These are phyloP conservation scores for Penicillium sp. DNA, from an alignment of 2,329 filamentous ascomycete genomes.

Conservation along the genomic window DNA sequence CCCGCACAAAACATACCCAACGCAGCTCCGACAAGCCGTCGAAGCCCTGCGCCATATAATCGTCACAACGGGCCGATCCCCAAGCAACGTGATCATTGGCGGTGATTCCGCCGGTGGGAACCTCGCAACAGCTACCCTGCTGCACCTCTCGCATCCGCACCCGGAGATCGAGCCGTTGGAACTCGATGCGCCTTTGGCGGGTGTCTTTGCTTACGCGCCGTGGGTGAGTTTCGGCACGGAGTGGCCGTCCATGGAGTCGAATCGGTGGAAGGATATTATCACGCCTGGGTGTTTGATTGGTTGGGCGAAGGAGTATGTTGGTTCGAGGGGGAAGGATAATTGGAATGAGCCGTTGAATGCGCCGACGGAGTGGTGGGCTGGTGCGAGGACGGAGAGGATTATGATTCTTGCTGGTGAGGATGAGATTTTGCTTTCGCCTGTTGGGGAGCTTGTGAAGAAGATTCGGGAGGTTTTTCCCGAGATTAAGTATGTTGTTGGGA, in stretches of 20 bases:
- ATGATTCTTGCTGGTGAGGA: conserved; percentile 52
- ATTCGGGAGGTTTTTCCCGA: conserved; percentile 33
- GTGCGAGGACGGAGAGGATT: conserved; percentile 46
- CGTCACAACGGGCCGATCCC: conserved; percentile 28
- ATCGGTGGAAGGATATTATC: conserved; percentile 51
- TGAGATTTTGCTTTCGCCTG: conserved; percentile 49
- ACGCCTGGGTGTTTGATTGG: conserved; percentile 30
- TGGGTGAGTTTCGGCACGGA: conserved; percentile 52
- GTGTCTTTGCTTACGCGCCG: conserved; percentile 52
- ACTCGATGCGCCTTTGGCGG: conserved; percentile 40
- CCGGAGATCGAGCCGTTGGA: conserved; percentile 45
- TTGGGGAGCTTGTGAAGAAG: conserved; percentile 33
- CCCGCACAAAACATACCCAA: conserved; percentile 38
- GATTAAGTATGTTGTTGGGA: conserved; percentile 28
- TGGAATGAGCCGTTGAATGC: conserved; percentile 53
- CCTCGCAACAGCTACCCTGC: conserved; percentile 32
- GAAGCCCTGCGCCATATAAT: conserved; percentile 41
- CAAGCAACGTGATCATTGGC: conserved; percentile 35
- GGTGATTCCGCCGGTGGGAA: conserved; percentile 45
- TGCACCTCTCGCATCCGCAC: conserved; percentile 51
- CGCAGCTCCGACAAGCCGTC: conserved; percentile 39
- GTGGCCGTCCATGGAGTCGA: conserved; percentile 42
- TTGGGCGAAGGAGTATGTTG: conserved; percentile 37
- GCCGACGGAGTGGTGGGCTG: conserved; percentile 51
- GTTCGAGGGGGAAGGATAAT: conserved; percentile 36